A percentile compares a stretch with the other conserved stretches of the same genome.
These are phyloP conservation scores for Taphrina flavorubra DNA, from an alignment of 1,139 yeast genomes.

Conservation along the genomic window DNA sequence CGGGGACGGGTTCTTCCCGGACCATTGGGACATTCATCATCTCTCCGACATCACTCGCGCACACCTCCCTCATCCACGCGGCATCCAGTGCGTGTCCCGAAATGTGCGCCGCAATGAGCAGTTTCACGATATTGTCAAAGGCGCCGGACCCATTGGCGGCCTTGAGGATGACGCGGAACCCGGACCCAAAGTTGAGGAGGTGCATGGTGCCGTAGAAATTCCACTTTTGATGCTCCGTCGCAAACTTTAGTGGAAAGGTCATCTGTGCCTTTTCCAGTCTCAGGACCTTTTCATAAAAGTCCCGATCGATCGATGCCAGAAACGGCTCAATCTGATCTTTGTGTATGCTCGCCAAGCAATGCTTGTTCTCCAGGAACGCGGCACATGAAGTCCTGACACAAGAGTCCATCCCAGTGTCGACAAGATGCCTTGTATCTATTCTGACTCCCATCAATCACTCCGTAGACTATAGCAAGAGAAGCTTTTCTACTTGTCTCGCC, in stretches of 20 bases:
- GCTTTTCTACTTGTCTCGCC: too few species aligned
- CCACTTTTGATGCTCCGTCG: conserved; percentile 3
- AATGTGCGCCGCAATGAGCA: conserved; percentile 29
- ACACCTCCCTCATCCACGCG: conserved; percentile 23
- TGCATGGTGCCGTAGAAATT: conserved; percentile 34
- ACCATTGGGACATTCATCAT: conserved; percentile 23
- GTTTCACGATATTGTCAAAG: conserved; percentile 28
- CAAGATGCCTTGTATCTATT: too few species aligned
- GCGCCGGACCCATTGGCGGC: conserved; percentile 36
- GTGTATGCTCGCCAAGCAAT: conserved; percentile 13
- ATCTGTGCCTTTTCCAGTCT: conserved; percentile 23
- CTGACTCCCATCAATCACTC: too few species aligned
- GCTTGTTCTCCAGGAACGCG: neutral
- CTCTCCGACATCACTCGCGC: conserved; percentile 16
- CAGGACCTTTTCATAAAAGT: conserved; percentile 19
- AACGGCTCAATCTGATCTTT: conserved; percentile 16
- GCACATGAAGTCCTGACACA: conserved; percentile 23
- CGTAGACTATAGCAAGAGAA: too few species aligned
- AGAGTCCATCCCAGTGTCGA: conserved; percentile 9
- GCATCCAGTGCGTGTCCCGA: conserved; percentile 16
- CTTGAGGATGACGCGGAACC: conserved; percentile 34
- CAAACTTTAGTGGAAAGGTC: conserved; percentile 26
- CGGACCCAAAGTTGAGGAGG: conserved; percentile 33
- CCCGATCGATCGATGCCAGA: conserved; percentile 10
- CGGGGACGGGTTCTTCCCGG: conserved; percentile 16